phyloP scores from a whole-genome alignment of 2,329 filamentous ascomycete species.

The Scytalidium sp. region DNA sequence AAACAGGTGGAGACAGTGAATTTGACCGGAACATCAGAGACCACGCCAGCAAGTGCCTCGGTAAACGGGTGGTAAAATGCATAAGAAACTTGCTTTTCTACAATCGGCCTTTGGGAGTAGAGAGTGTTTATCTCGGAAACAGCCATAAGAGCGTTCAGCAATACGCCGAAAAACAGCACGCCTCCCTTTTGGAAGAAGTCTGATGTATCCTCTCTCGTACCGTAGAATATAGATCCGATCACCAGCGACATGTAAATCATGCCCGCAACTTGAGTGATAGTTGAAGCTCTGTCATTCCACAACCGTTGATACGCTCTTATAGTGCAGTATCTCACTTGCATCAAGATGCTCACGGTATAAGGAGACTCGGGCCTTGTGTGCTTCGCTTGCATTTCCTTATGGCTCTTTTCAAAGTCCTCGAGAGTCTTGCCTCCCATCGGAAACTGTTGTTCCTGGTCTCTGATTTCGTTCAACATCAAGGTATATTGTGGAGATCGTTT shows the following conservation, averaged over 20 bases:
- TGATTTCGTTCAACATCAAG: conserved; percentile 42
- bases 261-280: conserved; percentile 44
- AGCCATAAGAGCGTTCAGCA: conserved; percentile 65
- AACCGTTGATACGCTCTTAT: conserved; percentile 78
- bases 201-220: conserved; percentile 47
- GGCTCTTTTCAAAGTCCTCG: conserved; percentile 35
- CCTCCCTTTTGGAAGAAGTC: conserved; percentile 63
- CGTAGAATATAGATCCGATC: conserved; percentile 63
- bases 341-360: conserved; percentile 73
- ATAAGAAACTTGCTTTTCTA: conserved; percentile 86
- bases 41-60: conserved; percentile 82
- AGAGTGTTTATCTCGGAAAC: conserved; percentile 66
- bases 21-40: conserved; percentile 85
- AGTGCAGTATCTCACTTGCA: conserved; percentile 78
- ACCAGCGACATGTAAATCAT: conserved; percentile 55
- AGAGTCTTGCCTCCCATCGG: conserved; percentile 30
- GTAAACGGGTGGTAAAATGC: conserved; percentile 88
- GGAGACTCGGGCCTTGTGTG: conserved; percentile 67
- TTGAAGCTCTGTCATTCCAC: conserved; percentile 69
- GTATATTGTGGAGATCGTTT: conserved; percentile 42
- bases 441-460: conserved; percentile 46
- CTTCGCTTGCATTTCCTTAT: conserved; percentile 38
- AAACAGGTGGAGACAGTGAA: conserved; percentile 70
- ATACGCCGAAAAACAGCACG: conserved; percentile 65
- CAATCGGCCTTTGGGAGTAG: conserved; percentile 84